These are phyloP conservation scores for Excoecaria cochinchinensis DNA, from an alignment of 345 rosid genomes.

Conservation along the genomic window DNA sequence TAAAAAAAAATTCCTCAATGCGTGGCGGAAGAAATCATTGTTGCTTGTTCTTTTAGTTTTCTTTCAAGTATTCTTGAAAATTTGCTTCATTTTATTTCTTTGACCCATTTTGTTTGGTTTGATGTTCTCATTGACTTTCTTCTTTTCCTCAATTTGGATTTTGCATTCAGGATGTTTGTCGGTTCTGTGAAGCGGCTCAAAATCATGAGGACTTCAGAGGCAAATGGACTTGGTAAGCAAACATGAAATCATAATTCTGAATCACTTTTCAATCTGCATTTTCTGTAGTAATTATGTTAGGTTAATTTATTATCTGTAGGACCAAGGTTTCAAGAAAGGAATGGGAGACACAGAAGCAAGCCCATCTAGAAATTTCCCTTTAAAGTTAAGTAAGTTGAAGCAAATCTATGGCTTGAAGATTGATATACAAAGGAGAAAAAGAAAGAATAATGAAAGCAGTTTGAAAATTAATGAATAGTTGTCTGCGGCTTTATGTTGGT, in stretches of 20 bases:
- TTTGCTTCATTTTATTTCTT: neutral
- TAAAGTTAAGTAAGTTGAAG: constrained; percentile 10
- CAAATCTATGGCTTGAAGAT: constrained; percentile 17
- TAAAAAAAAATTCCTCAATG: neutral
- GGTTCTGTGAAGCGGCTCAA: constrained; percentile 78
- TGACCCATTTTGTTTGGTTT: neutral
- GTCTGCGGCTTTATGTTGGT: constrained; percentile 21
- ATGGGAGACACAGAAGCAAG: constrained; percentile 30
- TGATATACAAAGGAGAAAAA: constrained; percentile 24
- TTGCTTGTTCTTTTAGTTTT: neutral
- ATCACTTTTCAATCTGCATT: constrained; percentile 16
- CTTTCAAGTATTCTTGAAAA: neutral
- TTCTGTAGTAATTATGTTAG: constrained; percentile 15
- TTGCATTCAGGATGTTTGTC: constrained; percentile 67
- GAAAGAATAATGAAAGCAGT: constrained; percentile 21
- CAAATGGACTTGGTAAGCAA: constrained; percentile 64
- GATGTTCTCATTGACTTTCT: neutral
- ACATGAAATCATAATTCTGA: constrained; percentile 15
- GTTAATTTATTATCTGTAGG: constrained; percentile 26
- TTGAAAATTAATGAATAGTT: constrained; percentile 25
- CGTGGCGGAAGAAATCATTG: neutral
- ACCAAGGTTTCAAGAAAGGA: constrained; percentile 37
- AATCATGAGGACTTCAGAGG: constrained; percentile 79
- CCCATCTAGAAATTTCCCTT: constrained; percentile 21
- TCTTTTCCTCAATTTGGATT: constrained; percentile 8